These are phyloP conservation scores for Naganishia albida DNA, from an alignment of 1,284 basidiomycete species.

Conservation along the genomic window DNA sequence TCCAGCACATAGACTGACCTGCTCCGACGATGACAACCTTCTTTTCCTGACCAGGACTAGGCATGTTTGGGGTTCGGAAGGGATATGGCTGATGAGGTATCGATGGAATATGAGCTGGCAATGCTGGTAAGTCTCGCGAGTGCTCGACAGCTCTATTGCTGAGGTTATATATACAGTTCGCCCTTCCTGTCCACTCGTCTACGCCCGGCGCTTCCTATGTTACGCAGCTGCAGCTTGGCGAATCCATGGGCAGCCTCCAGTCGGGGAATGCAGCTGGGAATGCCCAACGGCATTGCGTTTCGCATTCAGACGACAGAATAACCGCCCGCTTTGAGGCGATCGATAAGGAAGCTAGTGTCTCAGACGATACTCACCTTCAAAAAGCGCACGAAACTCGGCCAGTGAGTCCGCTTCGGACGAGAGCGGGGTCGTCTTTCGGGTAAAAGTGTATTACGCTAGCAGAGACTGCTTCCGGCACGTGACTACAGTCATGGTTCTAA, in stretches of 20 bases:
- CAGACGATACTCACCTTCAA: neutral
- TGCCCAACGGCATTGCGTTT: conserved; percentile 3
- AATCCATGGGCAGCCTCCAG: too few relatives aligned
- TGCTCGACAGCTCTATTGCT: too few relatives aligned
- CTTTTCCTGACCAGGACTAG: conserved; percentile 5
- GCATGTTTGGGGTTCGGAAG: neutral
- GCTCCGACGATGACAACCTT: conserved; percentile 24
- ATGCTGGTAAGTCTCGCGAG: neutral
- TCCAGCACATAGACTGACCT: neutral
- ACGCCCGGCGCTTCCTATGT: neutral
- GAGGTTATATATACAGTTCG: neutral
- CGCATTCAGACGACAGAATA: conserved; percentile 5
- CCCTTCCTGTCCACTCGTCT: neutral
- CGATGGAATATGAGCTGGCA: neutral
- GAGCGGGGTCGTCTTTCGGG: neutral
- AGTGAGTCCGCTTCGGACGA: conserved; percentile 11
- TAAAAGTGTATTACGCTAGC: neutral
- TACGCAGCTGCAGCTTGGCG: neutral
- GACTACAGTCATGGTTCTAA: too few relatives aligned
- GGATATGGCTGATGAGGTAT: neutral
- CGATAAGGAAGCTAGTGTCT: conserved; percentile 28
- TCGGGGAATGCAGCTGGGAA: neutral
- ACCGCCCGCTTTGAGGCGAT: conserved; percentile 24
- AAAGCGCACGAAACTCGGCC: conserved; percentile 1
- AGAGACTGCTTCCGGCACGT: too few relatives aligned